A percentile compares a stretch with the other conserved stretches of the same genome.
These are phyloP conservation scores for Plasmodium coatneyi DNA, from an alignment of 169 alveolate genomes.

Conservation along the genomic window DNA sequence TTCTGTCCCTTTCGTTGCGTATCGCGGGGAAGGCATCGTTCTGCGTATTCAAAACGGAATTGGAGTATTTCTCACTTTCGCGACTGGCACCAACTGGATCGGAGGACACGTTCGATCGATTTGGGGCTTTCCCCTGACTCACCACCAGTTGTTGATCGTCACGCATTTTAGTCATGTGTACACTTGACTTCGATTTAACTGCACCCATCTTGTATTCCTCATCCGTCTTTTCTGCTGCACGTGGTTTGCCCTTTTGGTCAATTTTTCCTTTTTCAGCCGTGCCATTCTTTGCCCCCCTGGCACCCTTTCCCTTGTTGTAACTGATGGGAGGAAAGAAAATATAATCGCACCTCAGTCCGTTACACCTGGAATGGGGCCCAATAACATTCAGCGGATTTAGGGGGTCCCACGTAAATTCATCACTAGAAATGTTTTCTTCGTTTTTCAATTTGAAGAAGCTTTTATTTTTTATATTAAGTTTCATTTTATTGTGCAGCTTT, in stretches of 20 bases:
- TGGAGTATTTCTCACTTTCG: neutral
- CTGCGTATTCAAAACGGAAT: neutral
- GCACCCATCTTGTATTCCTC: neutral
- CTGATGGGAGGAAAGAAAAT: conserved; percentile 90
- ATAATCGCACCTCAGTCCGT: conserved; percentile 91
- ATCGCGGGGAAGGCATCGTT: neutral
- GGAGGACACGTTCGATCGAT: neutral
- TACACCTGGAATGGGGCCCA: conserved; percentile 92
- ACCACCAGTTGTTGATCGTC: neutral
- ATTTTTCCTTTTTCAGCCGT: neutral
- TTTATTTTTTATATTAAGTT: conserved; percentile 1
- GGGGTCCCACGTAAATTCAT: conserved; percentile 92
- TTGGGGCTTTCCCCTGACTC: neutral
- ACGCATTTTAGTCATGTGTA: neutral
- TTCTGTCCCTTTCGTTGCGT: neutral
- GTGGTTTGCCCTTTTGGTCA: neutral
- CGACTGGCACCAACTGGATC: neutral
- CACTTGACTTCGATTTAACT: neutral
- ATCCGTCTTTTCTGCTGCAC: neutral
- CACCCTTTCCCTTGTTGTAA: conserved; percentile 4
- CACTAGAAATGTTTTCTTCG: conserved; percentile 33
- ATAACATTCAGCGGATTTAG: conserved; percentile 88
- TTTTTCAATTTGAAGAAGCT: neutral
- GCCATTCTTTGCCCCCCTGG: neutral
- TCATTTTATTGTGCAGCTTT: neutral